Evolutionary conservation across 139 green algal species (phyloP).

Genomic region (Coelastrella sp.): DNA sequence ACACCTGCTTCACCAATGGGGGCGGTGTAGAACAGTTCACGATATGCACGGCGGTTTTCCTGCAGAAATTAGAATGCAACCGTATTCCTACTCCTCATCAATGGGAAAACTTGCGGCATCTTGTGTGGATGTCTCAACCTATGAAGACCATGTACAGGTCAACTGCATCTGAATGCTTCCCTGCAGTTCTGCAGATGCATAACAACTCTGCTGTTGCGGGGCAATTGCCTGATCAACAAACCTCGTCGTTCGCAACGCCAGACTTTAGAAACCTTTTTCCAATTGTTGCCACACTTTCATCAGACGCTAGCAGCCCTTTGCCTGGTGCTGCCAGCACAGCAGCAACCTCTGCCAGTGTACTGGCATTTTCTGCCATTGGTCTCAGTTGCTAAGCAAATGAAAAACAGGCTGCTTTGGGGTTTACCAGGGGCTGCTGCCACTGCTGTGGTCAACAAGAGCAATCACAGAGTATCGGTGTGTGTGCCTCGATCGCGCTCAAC

Average conservation of each 20-base stretch:
- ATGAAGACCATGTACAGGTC: too few species aligned
- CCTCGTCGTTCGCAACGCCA: conserved; percentile 71
- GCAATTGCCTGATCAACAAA: conserved; percentile 47
- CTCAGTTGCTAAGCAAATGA: background rate
- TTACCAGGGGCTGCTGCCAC: too few species aligned
- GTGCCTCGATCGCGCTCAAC: too few species aligned
- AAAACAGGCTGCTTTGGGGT: background rate
- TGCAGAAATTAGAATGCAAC: conserved; percentile 29
- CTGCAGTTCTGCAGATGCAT: background rate
- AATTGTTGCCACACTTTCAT: conserved; percentile 87
- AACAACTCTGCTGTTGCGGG: background rate
- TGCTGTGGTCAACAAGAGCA: too few species aligned
- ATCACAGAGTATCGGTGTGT: too few species aligned
- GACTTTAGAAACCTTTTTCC: conserved; percentile 88
- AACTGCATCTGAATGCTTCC: too few species aligned
- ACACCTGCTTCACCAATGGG: conserved; percentile 42
- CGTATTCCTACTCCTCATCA: too few species aligned
- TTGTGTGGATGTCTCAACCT: too few species aligned
- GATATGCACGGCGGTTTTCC: conserved; percentile 70
- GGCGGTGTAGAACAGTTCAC: conserved; percentile 78
- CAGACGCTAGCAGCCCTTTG: conserved; percentile 85
- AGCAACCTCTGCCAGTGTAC: conserved; percentile 44
- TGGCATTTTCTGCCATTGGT: background rate
- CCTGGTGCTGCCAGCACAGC: conserved; percentile 53
- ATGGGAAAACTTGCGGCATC: too few species aligned